Evolutionary conservation across 2,329 filamentous ascomycete species (phyloP).

Genomic region (Penicillium sp.): DNA sequence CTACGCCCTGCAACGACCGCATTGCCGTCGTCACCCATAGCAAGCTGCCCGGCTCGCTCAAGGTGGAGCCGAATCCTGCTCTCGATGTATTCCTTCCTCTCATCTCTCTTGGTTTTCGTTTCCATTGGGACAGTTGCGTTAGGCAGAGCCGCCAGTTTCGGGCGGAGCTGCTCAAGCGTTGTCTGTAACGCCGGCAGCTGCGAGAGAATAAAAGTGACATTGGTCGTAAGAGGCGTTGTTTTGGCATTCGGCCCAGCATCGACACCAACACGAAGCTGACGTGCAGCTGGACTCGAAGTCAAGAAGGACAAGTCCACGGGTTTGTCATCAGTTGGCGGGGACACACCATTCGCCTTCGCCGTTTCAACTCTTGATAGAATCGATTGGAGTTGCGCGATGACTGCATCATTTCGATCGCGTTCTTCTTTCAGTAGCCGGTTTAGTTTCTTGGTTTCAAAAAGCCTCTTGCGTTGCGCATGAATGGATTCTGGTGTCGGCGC

Average conservation of each 20-base stretch:
- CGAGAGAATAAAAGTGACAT: slow-evolving; percentile 67
- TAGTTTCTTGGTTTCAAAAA: slow-evolving; percentile 75
- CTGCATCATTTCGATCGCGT: slow-evolving; percentile 65
- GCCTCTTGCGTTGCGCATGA: slow-evolving; percentile 65
- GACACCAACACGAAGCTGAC: slow-evolving; percentile 45
- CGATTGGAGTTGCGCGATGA: slow-evolving; percentile 62
- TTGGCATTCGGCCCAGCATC: slow-evolving; percentile 33
- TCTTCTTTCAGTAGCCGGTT: slow-evolving; percentile 67
- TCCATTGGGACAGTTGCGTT: slow-evolving; percentile 36
- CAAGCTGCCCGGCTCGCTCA: slow-evolving; percentile 51
- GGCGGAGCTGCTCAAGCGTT: slow-evolving; percentile 64
- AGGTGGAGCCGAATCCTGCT: slow-evolving; percentile 71
- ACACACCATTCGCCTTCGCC: slow-evolving; percentile 18
- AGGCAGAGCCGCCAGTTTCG: slow-evolving; percentile 54
- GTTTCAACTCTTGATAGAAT: slow-evolving; percentile 46
- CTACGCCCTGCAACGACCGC: slow-evolving; percentile 38
- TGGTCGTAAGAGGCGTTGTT: slow-evolving; percentile 44
- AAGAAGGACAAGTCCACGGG: slow-evolving; percentile 54
- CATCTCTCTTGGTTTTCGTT: slow-evolving; percentile 58
- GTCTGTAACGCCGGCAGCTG: slow-evolving; percentile 76
- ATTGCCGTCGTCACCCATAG: slow-evolving; percentile 33
- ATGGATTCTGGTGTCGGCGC: slow-evolving; percentile 64
- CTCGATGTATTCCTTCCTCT: slow-evolving; percentile 80
- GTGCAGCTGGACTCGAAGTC: slow-evolving; percentile 48
- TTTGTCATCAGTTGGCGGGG: slow-evolving; percentile 19